These are phyloP conservation scores for Penicillium janthinellum DNA, from an alignment of 2,329 filamentous ascomycete genomes.

Conservation along the genomic window DNA sequence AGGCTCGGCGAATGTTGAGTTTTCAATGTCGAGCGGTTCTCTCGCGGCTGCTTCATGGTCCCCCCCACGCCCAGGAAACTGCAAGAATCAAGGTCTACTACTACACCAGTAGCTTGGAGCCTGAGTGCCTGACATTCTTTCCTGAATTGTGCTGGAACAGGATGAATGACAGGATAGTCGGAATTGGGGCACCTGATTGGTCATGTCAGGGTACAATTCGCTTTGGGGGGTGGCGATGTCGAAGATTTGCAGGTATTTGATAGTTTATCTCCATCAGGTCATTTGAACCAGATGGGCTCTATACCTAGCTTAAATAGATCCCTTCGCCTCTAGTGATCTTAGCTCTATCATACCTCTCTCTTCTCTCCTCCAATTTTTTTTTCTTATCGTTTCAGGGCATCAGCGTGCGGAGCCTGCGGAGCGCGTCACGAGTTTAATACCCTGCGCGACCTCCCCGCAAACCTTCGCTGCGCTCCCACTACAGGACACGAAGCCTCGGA, in stretches of 20 bases:
- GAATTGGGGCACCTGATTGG: too few relatives aligned
- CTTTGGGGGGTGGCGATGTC: too few relatives aligned
- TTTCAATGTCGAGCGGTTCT: neutral
- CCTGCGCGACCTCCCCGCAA: too few relatives aligned
- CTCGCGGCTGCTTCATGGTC: neutral
- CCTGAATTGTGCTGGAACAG: neutral
- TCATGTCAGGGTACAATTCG: too few relatives aligned
- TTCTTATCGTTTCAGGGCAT: too few relatives aligned
- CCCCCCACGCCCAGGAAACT: neutral
- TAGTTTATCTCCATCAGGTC: neutral
- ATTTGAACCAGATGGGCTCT: neutral
- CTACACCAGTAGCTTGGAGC: neutral
- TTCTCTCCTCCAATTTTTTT: too few relatives aligned
- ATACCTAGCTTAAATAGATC: neutral
- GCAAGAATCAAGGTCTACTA: neutral
- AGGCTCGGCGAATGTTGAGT: neutral
- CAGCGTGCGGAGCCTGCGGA: too few relatives aligned
- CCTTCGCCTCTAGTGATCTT: conserved; percentile 3
- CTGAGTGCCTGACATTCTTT: neutral
- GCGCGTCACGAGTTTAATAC: too few relatives aligned
- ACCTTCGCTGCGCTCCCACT: too few relatives aligned
- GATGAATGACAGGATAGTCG: too few relatives aligned
- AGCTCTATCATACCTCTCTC: neutral
- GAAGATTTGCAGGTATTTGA: neutral
- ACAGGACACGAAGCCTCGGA: too few relatives aligned